phyloP scores from a whole-genome alignment of 371 early-diverging fungal species.

The Apophysomyces sp. region DNA sequence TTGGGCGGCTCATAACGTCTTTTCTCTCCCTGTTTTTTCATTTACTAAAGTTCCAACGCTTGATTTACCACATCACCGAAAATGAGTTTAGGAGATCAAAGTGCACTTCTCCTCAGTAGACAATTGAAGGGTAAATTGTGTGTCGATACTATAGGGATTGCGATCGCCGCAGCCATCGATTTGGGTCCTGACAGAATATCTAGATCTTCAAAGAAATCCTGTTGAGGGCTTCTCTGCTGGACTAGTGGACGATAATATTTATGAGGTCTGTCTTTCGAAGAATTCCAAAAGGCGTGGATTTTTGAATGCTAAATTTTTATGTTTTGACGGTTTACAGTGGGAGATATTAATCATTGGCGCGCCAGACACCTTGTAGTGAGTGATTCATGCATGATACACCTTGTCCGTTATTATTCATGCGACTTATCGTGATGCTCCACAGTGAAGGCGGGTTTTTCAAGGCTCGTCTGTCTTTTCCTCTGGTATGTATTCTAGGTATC shows the following conservation, averaged over 20 bases:
- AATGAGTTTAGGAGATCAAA: constrained; percentile 6
- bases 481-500: constrained; percentile 35
- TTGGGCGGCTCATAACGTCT: background rate
- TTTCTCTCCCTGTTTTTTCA: background rate
- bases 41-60: background rate
- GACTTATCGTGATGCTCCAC: background rate
- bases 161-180: background rate
- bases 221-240: constrained; percentile 87
- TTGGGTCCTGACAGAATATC: constrained; percentile 5
- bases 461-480: constrained; percentile 82
- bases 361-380: constrained; percentile 84
- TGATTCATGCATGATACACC: constrained; percentile 10
- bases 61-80: background rate
- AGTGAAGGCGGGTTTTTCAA: constrained; percentile 92
- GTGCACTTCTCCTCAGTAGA: constrained; percentile 2
- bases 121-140: constrained; percentile 5
- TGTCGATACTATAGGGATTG: background rate
- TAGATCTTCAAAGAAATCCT: constrained; percentile 68
- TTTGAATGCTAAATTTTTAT: background rate
- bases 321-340: constrained; percentile 48
- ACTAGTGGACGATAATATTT: constrained; percentile 67
- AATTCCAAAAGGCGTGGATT: background rate
- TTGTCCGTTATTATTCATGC: constrained; percentile 5
- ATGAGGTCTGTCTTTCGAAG: constrained; percentile 48
- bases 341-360: constrained; percentile 91